These are phyloP conservation scores for Astrothelium macrocarpum DNA, from an alignment of 495 filamentous ascomycete species.

Conservation along the genomic window DNA sequence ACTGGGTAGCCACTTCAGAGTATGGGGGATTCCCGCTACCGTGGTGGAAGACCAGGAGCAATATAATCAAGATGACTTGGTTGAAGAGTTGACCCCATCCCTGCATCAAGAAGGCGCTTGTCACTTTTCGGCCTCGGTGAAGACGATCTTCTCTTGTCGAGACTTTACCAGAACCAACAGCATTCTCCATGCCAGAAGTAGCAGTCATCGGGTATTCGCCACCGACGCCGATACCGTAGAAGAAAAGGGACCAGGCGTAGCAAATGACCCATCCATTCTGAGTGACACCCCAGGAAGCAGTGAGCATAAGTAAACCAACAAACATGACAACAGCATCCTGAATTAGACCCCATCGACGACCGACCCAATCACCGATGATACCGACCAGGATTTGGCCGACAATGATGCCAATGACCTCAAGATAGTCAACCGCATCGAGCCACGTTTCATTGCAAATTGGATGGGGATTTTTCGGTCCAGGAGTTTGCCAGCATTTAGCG, in stretches of 20 bases:
- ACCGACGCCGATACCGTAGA: slow-evolving; percentile 85
- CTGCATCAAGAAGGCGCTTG: slow-evolving; percentile 90
- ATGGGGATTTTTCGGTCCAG: slow-evolving; percentile 12
- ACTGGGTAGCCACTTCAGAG: slow-evolving; percentile 58
- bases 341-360: slow-evolving; percentile 83
- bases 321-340: slow-evolving; percentile 93
- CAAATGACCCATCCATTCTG: slow-evolving; percentile 85
- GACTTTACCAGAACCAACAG: slow-evolving; percentile 69
- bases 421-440: slow-evolving; percentile 68
- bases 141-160: slow-evolving; percentile 84
- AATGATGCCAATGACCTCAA: slow-evolving; percentile 85
- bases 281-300: slow-evolving; percentile 71
- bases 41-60: slow-evolving; percentile 72
- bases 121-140: slow-evolving; percentile 87
- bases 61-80: slow-evolving; percentile 72
- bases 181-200: slow-evolving; percentile 90
- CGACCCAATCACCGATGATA: slow-evolving; percentile 41
- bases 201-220: slow-evolving; percentile 95
- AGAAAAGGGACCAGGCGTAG: slow-evolving; percentile 81
- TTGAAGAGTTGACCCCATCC: slow-evolving; percentile 93
- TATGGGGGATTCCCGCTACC: slow-evolving; percentile 64
- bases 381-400: slow-evolving; percentile 52
- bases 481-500: slow-evolving; percentile 59
- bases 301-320: slow-evolving; percentile 75
- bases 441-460: slow-evolving; percentile 61